phyloP scores from a whole-genome alignment of 2,329 filamentous ascomycete species.

The Onygenales sp. region DNA sequence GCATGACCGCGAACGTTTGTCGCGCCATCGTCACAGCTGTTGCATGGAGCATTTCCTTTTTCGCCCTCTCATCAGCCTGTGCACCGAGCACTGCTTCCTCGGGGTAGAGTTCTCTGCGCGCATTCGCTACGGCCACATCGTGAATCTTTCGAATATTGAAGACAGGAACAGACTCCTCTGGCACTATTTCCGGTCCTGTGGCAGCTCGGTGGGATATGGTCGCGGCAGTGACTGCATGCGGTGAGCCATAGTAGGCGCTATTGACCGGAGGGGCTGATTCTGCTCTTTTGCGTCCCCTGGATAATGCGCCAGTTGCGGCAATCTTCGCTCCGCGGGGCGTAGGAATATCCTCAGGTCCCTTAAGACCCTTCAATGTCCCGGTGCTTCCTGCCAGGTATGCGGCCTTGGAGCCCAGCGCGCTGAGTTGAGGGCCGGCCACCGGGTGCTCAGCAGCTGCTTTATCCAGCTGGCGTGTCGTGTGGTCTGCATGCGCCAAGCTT shows the following conservation, averaged over 20 bases:
- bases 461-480: slow-evolving; percentile 50
- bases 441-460: slow-evolving; percentile 50
- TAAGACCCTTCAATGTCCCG: neutral
- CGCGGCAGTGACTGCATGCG: slow-evolving; percentile 65
- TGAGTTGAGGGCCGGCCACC: slow-evolving; percentile 50
- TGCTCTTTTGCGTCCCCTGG: slow-evolving; percentile 48
- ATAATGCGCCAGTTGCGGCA: slow-evolving; percentile 65
- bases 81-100: slow-evolving; percentile 58
- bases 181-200: slow-evolving; percentile 30
- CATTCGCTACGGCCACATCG: slow-evolving; percentile 55
- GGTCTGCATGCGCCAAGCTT: slow-evolving; percentile 58
- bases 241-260: slow-evolving; percentile 47
- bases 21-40: slow-evolving; percentile 78
- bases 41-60: slow-evolving; percentile 60
- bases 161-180: slow-evolving; percentile 27
- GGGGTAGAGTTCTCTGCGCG: slow-evolving; percentile 66
- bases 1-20: slow-evolving; percentile 60
- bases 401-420: slow-evolving; percentile 58
- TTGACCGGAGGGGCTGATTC: slow-evolving; percentile 45
- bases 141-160: slow-evolving; percentile 48
- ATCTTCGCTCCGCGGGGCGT: slow-evolving; percentile 48
- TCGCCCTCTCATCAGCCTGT: slow-evolving; percentile 62
- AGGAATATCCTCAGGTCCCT: neutral
- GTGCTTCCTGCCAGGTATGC: slow-evolving; percentile 50
- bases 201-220: slow-evolving; percentile 49